Percentiles rank a stretch among this genome's conserved stretches.
Conservation (phyloP, 176 grass and related monocot genomes). For the Thalia dealbata region DNA sequence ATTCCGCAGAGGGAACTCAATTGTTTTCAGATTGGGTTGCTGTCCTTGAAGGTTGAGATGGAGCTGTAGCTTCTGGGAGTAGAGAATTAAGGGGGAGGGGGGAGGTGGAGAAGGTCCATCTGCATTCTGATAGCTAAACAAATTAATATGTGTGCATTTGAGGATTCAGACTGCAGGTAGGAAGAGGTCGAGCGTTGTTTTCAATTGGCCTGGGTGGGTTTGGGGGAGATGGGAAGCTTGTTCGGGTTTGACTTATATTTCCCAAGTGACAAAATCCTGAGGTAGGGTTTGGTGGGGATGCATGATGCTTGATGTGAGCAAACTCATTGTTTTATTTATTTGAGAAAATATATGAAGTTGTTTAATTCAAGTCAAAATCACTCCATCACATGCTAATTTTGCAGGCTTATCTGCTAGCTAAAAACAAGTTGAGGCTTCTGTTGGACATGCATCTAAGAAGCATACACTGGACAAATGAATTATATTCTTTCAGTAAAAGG, state of each 20-base stretch:
- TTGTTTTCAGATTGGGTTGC: neutral
- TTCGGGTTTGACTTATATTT: neutral
- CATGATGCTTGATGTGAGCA: neutral
- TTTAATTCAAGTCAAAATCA: neutral
- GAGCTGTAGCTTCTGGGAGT: neutral
- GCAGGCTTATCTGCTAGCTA: no score
- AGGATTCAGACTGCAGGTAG: neutral
- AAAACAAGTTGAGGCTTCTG: no score
- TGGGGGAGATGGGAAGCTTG: neutral
- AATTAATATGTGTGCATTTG: neutral
- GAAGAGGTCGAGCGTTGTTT: neutral
- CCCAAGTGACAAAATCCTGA: neutral
- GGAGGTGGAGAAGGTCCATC: no score
- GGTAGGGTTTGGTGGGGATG: constrained; percentile 1
- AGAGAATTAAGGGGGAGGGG: no score
- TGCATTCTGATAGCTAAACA: no score
- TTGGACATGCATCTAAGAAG: no score
- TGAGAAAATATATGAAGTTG: neutral
- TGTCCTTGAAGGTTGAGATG: neutral
- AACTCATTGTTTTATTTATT: neutral
- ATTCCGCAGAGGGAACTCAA: neutral
- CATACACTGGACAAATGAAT: no score
- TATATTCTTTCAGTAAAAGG: no score
- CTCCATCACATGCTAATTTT: neutral
- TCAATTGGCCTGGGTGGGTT: neutral